phyloP scores from a whole-genome alignment of 768 basidiomycete genomes.

The Peribolospora kevripleyi region DNA sequence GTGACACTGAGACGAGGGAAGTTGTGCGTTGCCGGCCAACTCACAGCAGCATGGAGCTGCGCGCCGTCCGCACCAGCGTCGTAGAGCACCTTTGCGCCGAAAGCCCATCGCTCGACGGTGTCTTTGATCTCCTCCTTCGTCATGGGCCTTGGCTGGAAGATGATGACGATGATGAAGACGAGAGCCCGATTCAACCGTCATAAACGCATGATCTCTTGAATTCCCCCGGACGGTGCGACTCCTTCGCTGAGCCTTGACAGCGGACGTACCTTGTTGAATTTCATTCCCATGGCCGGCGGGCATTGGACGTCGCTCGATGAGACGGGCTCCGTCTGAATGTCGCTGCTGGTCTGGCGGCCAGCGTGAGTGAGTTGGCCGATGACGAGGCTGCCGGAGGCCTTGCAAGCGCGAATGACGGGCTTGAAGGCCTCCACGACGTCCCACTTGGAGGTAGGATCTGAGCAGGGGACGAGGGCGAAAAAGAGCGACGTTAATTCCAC shows the following conservation, averaged over 20 bases:
- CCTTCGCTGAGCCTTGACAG: too few relatives aligned
- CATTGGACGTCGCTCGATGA: constrained; percentile 13
- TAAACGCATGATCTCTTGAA: too few relatives aligned
- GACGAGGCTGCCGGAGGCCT: constrained; percentile 13
- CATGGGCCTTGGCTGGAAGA: constrained; percentile 12
- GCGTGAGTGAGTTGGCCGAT: constrained; percentile 18
- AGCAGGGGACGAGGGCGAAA: background rate
- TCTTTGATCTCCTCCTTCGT: constrained; percentile 23
- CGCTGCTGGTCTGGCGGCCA: constrained; percentile 9
- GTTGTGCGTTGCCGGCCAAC: too few relatives aligned
- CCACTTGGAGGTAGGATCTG: constrained; percentile 1
- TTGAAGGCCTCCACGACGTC: constrained; percentile 15
- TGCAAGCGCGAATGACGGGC: constrained; percentile 13
- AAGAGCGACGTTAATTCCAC: background rate
- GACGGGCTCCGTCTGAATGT: constrained; percentile 12
- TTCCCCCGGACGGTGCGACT: too few relatives aligned
- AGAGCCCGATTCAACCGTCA: too few relatives aligned
- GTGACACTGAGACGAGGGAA: too few relatives aligned
- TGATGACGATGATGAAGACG: too few relatives aligned
- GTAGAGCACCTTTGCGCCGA: constrained; percentile 9
- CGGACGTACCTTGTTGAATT: too few relatives aligned
- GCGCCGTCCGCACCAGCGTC: constrained; percentile 10
- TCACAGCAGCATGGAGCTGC: constrained; percentile 7
- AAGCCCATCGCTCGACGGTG: constrained; percentile 18
- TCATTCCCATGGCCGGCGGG: constrained; percentile 12